Evolutionary conservation across 2,329 filamentous ascomycete genomes (phyloP).

Genomic region (Chaetomium strumarium): DNA sequence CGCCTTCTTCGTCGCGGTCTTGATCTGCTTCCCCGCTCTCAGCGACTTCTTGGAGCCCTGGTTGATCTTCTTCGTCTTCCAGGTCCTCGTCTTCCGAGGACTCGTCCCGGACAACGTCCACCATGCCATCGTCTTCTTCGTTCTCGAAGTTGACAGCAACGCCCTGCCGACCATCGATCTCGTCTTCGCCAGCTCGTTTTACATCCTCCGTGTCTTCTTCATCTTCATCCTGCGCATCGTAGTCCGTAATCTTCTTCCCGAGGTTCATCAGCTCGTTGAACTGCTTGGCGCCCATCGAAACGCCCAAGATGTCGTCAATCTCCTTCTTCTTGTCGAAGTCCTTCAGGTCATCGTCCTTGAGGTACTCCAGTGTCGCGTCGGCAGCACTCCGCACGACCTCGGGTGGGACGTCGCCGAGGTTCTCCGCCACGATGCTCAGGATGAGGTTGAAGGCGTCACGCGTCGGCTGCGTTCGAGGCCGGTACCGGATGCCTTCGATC

Average conservation of each 20-base stretch:
- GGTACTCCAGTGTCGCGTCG: conserved; percentile 80
- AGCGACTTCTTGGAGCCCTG: conserved; percentile 48
- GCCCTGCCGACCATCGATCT: conserved; percentile 90
- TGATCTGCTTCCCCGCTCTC: conserved; percentile 43
- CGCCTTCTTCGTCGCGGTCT: conserved; percentile 45
- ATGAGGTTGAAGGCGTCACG: conserved; percentile 92
- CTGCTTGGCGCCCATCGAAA: conserved; percentile 74
- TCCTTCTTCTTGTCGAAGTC: conserved; percentile 99
- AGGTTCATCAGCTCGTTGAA: conserved; percentile 97
- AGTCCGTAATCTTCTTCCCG: conserved; percentile 98
- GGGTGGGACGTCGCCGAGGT: conserved; percentile 86
- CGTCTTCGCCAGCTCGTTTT: conserved; percentile 58
- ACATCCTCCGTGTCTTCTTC: conserved; percentile 79
- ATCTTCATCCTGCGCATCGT: conserved; percentile 92
- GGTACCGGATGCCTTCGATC: conserved; percentile 87
- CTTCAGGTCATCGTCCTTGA: conserved; percentile 94
- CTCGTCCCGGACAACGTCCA: conserved; percentile 84
- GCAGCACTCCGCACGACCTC: conserved; percentile 90
- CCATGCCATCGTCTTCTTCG: conserved; percentile 74
- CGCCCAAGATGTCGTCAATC: conserved; percentile 87
- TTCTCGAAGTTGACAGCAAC: conserved; percentile 96
- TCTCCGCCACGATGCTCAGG: conserved; percentile 79
- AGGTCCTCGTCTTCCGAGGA: conserved; percentile 75
- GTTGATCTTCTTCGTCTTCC: conserved; percentile 53
- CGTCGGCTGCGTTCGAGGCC: conserved; percentile 84